Evolutionary conservation across 129 eudicot genomes (phyloP).

Genomic region (Erigeron canadensis): DNA sequence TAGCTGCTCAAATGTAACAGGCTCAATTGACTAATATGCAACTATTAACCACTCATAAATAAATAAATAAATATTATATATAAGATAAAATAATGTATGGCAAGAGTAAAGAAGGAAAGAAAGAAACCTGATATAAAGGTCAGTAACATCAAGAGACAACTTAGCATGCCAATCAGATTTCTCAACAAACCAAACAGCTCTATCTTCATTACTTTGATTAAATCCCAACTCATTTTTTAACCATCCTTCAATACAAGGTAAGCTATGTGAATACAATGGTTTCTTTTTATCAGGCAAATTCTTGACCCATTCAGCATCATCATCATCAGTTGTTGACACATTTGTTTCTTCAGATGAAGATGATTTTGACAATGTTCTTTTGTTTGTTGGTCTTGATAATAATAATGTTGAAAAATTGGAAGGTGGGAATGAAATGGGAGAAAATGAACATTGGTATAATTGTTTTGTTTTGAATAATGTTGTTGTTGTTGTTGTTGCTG

Average conservation of each 20-base stretch:
- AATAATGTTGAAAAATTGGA: conserved; percentile 22
- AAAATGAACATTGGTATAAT: conserved; percentile 4
- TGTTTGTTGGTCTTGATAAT: conserved; percentile 32
- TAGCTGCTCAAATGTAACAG: too few species aligned
- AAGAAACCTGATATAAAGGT: conserved; percentile 73
- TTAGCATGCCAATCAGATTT: conserved; percentile 92
- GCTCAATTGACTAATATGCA: too few species aligned
- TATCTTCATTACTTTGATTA: conserved; percentile 72
- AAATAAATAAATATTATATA: too few species aligned
- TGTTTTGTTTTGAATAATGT: conserved; percentile 20
- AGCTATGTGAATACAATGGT: conserved; percentile 82
- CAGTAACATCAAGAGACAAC: conserved; percentile 82
- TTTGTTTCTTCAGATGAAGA: conserved; percentile 45
- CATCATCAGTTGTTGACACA: conserved; percentile 28
- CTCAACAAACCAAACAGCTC: conserved; percentile 86
- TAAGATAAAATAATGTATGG: too few species aligned
- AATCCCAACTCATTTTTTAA: conserved; percentile 70
- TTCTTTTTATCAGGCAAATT: conserved; percentile 83
- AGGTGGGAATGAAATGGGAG: conserved; percentile 30
- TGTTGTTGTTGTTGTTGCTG: conserved; percentile 13
- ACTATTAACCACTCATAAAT: too few species aligned
- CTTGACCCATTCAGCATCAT: conserved; percentile 75
- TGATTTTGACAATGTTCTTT: conserved; percentile 23
- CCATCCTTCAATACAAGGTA: conserved; percentile 90
- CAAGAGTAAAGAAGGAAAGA: background rate